Conservation (phyloP, 768 basidiomycete genomes). For the Agaricus blazei region DNA sequence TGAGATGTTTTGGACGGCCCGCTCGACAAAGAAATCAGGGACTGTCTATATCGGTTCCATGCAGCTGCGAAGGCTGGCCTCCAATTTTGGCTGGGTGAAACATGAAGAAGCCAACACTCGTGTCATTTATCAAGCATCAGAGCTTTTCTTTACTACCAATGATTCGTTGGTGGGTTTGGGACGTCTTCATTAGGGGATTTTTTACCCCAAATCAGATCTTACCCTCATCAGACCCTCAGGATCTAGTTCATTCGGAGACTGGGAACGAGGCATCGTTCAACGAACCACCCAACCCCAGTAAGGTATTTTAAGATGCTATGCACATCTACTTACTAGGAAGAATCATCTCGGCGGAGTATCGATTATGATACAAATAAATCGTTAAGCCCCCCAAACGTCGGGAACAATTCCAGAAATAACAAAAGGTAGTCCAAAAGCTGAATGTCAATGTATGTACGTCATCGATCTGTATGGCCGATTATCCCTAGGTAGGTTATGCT, state of each 20-base stretch:
- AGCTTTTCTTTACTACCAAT: constrained; percentile 78
- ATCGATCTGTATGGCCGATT: neutral
- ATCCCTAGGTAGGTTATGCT: neutral
- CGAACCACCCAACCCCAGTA: constrained; percentile 67
- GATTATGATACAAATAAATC: constrained; percentile 52
- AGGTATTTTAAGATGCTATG: constrained; percentile 57
- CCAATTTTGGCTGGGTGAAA: neutral
- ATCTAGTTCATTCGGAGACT: constrained; percentile 72
- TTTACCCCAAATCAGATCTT: neutral
- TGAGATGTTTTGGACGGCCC: constrained; percentile 76
- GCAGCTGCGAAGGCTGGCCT: constrained; percentile 61
- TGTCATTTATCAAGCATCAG: constrained; percentile 16
- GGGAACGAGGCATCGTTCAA: constrained; percentile 72
- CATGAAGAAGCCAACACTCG: neutral
- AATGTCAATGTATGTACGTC: constrained; percentile 67
- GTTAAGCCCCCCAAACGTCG: constrained; percentile 53
- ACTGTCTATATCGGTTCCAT: constrained; percentile 68
- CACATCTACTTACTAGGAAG: constrained; percentile 60
- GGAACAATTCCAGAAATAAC: constrained; percentile 70
- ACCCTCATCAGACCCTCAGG: constrained; percentile 27
- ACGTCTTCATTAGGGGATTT: neutral
- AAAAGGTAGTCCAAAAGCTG: constrained; percentile 70
- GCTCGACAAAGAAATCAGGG: constrained; percentile 66
- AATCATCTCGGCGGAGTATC: constrained; percentile 59
- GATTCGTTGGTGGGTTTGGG: constrained; percentile 52